phyloP scores from a whole-genome alignment of 495 filamentous ascomycete genomes.

The Acidomyces sp. region DNA sequence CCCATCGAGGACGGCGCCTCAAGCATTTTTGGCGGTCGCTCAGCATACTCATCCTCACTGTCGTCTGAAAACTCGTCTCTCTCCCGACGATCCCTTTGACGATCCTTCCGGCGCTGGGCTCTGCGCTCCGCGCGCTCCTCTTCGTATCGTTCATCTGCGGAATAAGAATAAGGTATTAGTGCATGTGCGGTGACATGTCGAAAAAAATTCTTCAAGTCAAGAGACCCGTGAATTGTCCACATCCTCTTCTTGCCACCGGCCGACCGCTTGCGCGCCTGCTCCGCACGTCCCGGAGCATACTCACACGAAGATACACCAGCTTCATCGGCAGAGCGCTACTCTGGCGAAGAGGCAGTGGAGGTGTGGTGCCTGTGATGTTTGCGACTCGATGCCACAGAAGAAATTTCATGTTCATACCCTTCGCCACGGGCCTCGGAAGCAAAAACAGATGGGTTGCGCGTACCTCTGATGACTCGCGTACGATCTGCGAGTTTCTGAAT shows the following conservation, averaged over 20 bases:
- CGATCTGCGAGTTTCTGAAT: slow-evolving; percentile 65
- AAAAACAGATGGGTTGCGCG: not conserved
- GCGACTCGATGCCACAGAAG: not conserved
- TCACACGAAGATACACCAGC: too few species aligned
- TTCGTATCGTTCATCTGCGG: slow-evolving; percentile 23
- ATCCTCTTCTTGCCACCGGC: not conserved
- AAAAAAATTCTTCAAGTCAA: slow-evolving; percentile 2
- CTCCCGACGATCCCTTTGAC: slow-evolving; percentile 7
- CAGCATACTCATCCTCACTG: slow-evolving; percentile 13
- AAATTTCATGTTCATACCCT: not conserved
- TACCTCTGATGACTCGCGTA: slow-evolving; percentile 67
- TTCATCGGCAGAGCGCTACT: slow-evolving; percentile 1
- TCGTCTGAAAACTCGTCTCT: slow-evolving; percentile 15
- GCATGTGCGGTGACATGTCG: not conserved
- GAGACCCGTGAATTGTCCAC: not conserved
- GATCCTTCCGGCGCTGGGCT: slow-evolving; percentile 10
- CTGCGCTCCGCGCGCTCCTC: slow-evolving; percentile 23
- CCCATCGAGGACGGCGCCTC: slow-evolving; percentile 10
- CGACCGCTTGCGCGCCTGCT: not conserved
- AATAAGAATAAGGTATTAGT: slow-evolving; percentile 4
- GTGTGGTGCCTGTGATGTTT: slow-evolving; percentile 1
- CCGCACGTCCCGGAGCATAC: not conserved
- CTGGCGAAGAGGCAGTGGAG: not conserved
- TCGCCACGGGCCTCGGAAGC: not conserved
- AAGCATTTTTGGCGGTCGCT: slow-evolving; percentile 10